phyloP scores from a whole-genome alignment of 2,329 filamentous ascomycete genomes.

The Penicillium sp. region DNA sequence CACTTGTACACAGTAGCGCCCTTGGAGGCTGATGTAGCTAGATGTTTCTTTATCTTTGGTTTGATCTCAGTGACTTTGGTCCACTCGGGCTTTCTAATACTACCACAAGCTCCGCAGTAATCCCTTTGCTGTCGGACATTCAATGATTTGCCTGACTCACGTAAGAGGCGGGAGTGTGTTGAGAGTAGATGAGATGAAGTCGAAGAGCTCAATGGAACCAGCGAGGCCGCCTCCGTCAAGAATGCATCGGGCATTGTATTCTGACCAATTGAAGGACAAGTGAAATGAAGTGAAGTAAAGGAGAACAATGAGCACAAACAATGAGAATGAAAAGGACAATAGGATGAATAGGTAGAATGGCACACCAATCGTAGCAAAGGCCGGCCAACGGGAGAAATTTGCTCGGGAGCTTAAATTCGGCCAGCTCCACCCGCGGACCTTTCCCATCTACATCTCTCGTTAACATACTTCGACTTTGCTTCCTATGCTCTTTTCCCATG shows the following conservation, averaged over 20 bases:
- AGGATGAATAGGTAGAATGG: neutral
- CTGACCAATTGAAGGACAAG: conserved; percentile 10
- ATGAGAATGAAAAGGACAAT: neutral
- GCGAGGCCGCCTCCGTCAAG: conserved; percentile 39
- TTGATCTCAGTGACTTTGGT: conserved; percentile 33
- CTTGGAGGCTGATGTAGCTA: conserved; percentile 13
- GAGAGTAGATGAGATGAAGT: conserved; percentile 45
- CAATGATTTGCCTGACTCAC: conserved; percentile 36
- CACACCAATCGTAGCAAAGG: neutral
- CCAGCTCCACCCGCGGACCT: conserved; percentile 8
- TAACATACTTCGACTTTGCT: neutral
- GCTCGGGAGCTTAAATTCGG: conserved; percentile 10
- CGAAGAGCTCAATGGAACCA: conserved; percentile 37
- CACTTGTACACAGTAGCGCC: conserved; percentile 41
- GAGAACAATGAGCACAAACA: neutral
- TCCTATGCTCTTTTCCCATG: neutral
- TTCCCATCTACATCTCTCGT: conserved; percentile 9
- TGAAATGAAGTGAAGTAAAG: conserved; percentile 17
- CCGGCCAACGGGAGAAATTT: conserved; percentile 8
- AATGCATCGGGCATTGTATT: conserved; percentile 28
- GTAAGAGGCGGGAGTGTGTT: conserved; percentile 39
- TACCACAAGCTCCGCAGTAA: conserved; percentile 46
- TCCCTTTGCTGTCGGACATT: conserved; percentile 34
- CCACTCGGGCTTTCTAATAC: conserved; percentile 32
- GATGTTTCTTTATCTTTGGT: conserved; percentile 13